Base-by-base conservation (phyloP, 768 basidiomycete genomes). In the Suillus ampliporus region DNA sequence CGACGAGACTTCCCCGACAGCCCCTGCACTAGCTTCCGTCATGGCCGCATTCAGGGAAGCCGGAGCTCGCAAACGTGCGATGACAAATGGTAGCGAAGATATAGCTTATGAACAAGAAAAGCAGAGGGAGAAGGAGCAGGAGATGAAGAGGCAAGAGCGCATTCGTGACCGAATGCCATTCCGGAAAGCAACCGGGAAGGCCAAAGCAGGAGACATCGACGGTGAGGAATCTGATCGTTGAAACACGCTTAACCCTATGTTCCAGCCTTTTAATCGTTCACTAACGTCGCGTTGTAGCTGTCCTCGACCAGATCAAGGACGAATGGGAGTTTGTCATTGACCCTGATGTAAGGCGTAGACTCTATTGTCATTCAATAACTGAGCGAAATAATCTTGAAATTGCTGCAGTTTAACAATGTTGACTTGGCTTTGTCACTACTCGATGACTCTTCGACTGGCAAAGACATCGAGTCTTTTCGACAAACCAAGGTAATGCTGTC, bases 261-360 rank as follows among this genome's bases (percentile, higher is more conserved):
- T 14, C 21, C 3, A 37, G 21, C 3, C 40, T 5, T 40, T 26
- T 26, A 38, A 38, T 56, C 9, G 17, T 28, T 1, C 11, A 15
- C 54, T 61, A 61, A 58, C 57, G 40, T 47, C 14, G 10, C 5
- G 21, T 54, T 17, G 1, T 66, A 96, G 94, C 91, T 65, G 84
- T 97, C 15, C 77, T 97, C 64, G 89, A 93, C 66, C 88, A 93
- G 74, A 92, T 97, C 66, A 88, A 85, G 71, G 89, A 92, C 67
- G 94, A 91, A 60, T 97, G 95, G 95, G 91, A 92, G 68, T 90
- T 94, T 70, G 89, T 95, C 37, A 86, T 89, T 60, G 86, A 93
- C 64, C 84, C 90, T 41, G 90, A 94, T 74, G 93, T 94, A 74
- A 78, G 85, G 68, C 51, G 58, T 64, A 46, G 48, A 54, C 46